Conservation (phyloP, 805 yeast species). For the Pichia manshurica region DNA sequence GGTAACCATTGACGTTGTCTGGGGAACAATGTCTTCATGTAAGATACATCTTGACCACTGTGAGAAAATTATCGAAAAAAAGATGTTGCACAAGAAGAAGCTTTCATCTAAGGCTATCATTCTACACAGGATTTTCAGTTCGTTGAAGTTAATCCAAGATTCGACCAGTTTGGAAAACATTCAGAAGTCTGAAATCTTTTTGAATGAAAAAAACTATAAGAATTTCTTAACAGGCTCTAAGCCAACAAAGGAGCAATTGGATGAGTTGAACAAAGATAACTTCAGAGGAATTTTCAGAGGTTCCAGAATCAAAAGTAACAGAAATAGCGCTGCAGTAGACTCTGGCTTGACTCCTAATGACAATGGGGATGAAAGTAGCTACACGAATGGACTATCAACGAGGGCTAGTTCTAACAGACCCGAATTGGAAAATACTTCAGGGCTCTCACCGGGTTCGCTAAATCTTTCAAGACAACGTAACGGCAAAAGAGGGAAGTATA, state of each 20-base stretch:
- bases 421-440: slow-evolving; percentile 3
- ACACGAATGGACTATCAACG: neutral
- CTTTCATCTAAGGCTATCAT: slow-evolving; percentile 71
- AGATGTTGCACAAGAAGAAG: slow-evolving; percentile 60
- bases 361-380: slow-evolving; percentile 1
- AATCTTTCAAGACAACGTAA: slow-evolving; percentile 3
- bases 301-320: neutral
- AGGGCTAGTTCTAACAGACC: slow-evolving; percentile 7
- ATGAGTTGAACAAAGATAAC: slow-evolving; percentile 20
- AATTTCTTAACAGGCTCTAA: slow-evolving; percentile 30
- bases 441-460: slow-evolving; percentile 7
- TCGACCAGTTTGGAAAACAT: slow-evolving; percentile 50
- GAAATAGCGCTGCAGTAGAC: slow-evolving; percentile 1
- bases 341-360: neutral
- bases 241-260: slow-evolving; percentile 24
- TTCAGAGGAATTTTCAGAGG: slow-evolving; percentile 24
- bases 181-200: slow-evolving; percentile 30
- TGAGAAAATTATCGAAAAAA: slow-evolving; percentile 63
- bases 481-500: slow-evolving; percentile 31
- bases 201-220: slow-evolving; percentile 32
- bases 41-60: slow-evolving; percentile 69
- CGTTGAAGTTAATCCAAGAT: slow-evolving; percentile 70
- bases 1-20: slow-evolving; percentile 82
- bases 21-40: slow-evolving; percentile 89
- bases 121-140: slow-evolving; percentile 72